Evolutionary conservation across 805 yeast species (phyloP), one percentile per base, ranked within the genome.

Genomic region (Starmerella ratchasimensis): DNA sequence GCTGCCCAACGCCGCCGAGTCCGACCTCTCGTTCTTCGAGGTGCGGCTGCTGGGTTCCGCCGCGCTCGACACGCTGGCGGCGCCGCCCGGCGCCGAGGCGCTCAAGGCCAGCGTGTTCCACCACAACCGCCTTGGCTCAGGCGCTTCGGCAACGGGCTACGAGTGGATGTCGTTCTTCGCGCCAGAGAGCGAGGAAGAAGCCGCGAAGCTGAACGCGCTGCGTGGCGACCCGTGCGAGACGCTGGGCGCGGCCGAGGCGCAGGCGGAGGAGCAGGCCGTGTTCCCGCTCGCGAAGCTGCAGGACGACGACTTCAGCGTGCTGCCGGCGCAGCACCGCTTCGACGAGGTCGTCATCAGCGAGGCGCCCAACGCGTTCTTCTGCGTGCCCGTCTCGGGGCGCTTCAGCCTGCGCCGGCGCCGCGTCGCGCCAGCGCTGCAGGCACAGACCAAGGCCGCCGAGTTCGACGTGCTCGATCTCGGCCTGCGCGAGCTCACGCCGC

Each of bases 1-100:
- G 20, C 62, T 86, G 44, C 98, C 98, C 6, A 96, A 90, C 57
- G 74, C 90, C 8, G 75, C 88, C n/a, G 71, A 80, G 68, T 67
- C 83, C 69, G 98, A 90, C 58, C 76, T 81, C 48, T 71, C 68
- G 36, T 83, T 45, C 43, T 41, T 45, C 41, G 51, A 49, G 32
- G 58, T 57, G 37, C 47, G 49, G 37, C 53, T 53, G 53, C 59
- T 61, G 15, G 74, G 72, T 16, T 65, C 69, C 36, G 72, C 73
- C 0, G 59, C 66, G 5, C 53, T 65, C 24, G 39, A 46, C 22
- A 47, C 49, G 16, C 39, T 42, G 20, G 49, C 43, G 18, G 25
- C 21, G 22, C 31, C 14, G 30, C 48, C 48, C 17, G 25, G 46
- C 30, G 37, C 26, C 28, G 54, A 35, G 17, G 45, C 46, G 48